Percentiles rank a stretch among this genome's conserved stretches.
These are phyloP conservation scores for Magnusiomyces sp. DNA, from an alignment of 1,139 yeast species.

Conservation along the genomic window DNA sequence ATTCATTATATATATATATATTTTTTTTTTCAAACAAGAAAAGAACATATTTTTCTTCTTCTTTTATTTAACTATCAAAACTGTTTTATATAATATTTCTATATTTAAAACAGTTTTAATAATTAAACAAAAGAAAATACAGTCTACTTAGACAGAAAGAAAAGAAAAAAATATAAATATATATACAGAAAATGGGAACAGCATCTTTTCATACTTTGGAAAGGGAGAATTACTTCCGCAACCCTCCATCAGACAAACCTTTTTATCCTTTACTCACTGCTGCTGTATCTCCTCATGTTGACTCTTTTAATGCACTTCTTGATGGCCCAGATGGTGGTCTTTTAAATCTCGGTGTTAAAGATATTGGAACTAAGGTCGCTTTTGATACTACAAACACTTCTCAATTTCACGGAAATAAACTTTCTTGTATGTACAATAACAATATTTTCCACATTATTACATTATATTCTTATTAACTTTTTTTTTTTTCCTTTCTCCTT, in stretches of 20 bases:
- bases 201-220: constrained; percentile 73
- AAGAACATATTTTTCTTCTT: background rate
- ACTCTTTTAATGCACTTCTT: constrained; percentile 90
- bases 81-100: background rate
- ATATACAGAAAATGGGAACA: constrained; percentile 19
- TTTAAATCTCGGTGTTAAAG: constrained; percentile 75
- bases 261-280: constrained; percentile 76
- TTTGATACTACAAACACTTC: constrained; percentile 64
- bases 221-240: constrained; percentile 73
- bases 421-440: constrained; percentile 32
- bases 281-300: constrained; percentile 92
- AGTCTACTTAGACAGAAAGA: background rate
- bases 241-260: constrained; percentile 82
- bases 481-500: background rate
- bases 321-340: constrained; percentile 74
- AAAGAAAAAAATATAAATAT: background rate
- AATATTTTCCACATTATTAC: background rate
- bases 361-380: constrained; percentile 76
- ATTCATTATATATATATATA: background rate
- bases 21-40: constrained; percentile 4
- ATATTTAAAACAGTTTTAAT: background rate
- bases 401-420: constrained; percentile 70
- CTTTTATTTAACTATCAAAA: background rate
- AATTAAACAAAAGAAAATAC: background rate
- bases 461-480: background rate